These are phyloP conservation scores for Apiospora kogelbergensis DNA, from an alignment of 2,329 filamentous ascomycete species.

Conservation along the genomic window DNA sequence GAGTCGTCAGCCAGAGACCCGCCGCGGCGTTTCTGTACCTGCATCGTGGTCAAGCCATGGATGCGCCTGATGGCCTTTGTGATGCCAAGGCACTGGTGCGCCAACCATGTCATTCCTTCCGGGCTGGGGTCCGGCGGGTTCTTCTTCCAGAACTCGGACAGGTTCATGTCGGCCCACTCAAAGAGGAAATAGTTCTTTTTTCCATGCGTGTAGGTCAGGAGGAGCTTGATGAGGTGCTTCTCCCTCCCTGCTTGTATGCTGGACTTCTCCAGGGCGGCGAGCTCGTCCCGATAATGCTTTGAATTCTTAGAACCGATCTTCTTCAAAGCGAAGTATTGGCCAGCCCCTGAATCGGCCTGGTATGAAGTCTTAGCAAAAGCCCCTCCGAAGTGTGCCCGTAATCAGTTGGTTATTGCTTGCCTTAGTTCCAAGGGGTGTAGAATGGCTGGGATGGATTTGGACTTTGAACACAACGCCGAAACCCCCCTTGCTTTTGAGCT, in stretches of 20 bases:
- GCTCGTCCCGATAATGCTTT: neutral
- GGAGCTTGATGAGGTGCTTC: conserved; percentile 16
- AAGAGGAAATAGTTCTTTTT: conserved; percentile 16
- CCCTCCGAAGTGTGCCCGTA: too few relatives aligned
- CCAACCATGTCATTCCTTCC: neutral
- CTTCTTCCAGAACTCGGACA: conserved; percentile 12
- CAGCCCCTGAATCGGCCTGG: neutral
- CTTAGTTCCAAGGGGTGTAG: neutral
- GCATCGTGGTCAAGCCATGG: conserved; percentile 10
- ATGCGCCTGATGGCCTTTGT: conserved; percentile 8
- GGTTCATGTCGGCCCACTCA: conserved; percentile 20
- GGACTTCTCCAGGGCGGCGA: neutral
- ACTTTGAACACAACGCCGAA: conserved; percentile 8
- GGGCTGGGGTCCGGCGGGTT: neutral
- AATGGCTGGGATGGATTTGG: conserved; percentile 5
- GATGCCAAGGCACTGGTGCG: conserved; percentile 6
- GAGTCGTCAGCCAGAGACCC: too few relatives aligned
- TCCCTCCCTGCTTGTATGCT: neutral
- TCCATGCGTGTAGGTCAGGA: conserved; percentile 16
- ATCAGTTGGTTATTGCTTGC: neutral
- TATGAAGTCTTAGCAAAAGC: neutral
- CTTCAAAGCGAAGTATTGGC: conserved; percentile 2
- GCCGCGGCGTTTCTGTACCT: neutral
- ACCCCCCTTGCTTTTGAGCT: neutral
- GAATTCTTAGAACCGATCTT: neutral